Evolutionary conservation across 83 land plant species (phyloP).

Genomic region (Picea abies): DNA sequence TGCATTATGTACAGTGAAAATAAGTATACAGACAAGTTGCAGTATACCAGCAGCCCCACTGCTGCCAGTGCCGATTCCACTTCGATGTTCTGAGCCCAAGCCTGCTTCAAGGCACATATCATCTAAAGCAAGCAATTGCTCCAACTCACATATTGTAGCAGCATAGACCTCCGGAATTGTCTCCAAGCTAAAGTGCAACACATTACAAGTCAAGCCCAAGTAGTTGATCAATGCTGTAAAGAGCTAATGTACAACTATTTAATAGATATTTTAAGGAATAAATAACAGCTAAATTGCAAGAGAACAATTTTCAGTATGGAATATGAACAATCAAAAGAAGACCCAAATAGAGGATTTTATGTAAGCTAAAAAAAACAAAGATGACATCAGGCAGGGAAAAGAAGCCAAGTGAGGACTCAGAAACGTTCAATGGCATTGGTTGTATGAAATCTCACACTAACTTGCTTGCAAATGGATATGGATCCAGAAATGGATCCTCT

Average conservation of each 20-base stretch:
- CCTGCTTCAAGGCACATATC: conserved; percentile 32
- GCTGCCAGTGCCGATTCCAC: conserved; percentile 19
- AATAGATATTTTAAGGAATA: background rate
- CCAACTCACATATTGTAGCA: conserved; percentile 18
- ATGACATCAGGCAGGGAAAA: background rate
- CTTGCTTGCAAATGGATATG: no score
- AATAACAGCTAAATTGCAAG: background rate
- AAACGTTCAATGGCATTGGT: no score
- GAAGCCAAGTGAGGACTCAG: no score
- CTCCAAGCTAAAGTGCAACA: conserved; percentile 24
- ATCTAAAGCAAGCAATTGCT: conserved; percentile 30
- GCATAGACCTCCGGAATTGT: conserved; percentile 22
- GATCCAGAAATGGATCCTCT: no score
- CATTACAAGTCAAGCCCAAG: background rate
- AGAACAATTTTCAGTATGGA: background rate
- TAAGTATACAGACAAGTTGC: conserved; percentile 42
- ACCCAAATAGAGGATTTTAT: background rate
- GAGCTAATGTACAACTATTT: background rate
- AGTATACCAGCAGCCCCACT: conserved; percentile 31
- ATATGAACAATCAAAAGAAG: background rate
- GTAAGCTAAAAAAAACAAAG: background rate
- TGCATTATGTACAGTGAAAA: conserved; percentile 44
- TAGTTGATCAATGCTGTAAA: background rate
- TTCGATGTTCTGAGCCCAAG: conserved; percentile 24
- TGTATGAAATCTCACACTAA: no score